Evolutionary conservation across 176 grass and related monocot species (phyloP).

Genomic region (Zoysia pacifica): DNA sequence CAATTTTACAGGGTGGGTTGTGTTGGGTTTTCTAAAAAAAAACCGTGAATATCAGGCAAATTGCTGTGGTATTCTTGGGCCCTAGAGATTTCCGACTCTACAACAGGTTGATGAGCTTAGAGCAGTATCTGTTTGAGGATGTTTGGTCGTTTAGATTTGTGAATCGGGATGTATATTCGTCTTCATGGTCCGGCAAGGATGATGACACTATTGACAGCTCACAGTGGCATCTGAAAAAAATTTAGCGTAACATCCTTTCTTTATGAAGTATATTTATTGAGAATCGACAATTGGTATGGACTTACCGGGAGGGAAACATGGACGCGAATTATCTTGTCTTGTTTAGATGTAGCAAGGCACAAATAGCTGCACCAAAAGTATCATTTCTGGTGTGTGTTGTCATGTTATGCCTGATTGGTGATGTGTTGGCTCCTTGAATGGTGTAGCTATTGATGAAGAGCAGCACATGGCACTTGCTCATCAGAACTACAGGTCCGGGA

Average conservation of each 20-base stretch:
- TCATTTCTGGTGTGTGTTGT: not conserved
- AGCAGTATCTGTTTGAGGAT: not conserved
- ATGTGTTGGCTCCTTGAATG: slow-evolving; percentile 23
- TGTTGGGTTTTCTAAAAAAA: not conserved
- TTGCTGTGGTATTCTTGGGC: slow-evolving; percentile 6
- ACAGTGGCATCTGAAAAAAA: not conserved
- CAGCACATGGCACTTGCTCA: slow-evolving; percentile 35
- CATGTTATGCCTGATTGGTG: slow-evolving; percentile 8
- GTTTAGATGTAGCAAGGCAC: not conserved
- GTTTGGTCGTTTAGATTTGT: not conserved
- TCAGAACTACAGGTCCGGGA: slow-evolving; percentile 64
- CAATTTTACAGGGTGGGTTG: not conserved
- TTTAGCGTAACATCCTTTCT: not conserved
- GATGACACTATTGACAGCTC: not conserved
- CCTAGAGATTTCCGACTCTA: not conserved
- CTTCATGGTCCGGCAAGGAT: not conserved
- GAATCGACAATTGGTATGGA: not conserved
- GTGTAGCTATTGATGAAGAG: slow-evolving; percentile 33
- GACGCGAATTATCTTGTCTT: not conserved
- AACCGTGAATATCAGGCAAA: not conserved
- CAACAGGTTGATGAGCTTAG: not conserved
- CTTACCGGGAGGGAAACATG: not conserved
- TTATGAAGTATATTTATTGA: not conserved
- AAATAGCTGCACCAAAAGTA: not conserved
- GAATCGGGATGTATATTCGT: not conserved